Evolutionary conservation across 306 rosid genomes (phyloP), one percentile per base, ranked within the genome.

Genomic region (Corylus heterophylla): DNA sequence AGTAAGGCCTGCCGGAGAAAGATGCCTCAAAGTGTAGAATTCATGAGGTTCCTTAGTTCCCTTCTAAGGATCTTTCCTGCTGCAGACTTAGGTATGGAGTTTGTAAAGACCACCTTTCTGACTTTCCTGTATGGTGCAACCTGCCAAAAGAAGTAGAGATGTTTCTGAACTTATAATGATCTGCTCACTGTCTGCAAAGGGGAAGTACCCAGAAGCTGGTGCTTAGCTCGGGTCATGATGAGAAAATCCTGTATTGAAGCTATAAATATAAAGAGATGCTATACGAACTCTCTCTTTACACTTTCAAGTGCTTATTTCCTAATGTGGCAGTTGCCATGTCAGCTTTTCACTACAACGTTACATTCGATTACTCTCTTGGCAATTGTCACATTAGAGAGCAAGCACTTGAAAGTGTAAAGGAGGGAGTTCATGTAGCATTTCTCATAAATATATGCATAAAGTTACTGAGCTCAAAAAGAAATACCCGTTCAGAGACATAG

Each of bases 21-120:
- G 49, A 16, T 14, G 14, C 22, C 16, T 85, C 62, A 94, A 48
- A 94, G 89, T 79, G 82, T 91, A 75, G 93, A 90, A 74, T 75
- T 35, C 77, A 89, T 25, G 31, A 12, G 68, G 22, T 80, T 88
- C 67, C 45, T 69, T 8, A 92, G 92, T 61, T 89, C 86, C 82
- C 84, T 91, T 56, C 95, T 78, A 18, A 92, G 93, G 79, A 95
- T 86, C 87, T 95, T 95, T 58, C 98, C 98, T 5, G 97, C 91
- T 0, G 90, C 79, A 63, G 98, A 95, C 77, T 89, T 89, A 6
- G 98, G 98, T 74, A 95, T 84, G 73, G 84, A 78, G 78, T 83
- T 54, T 31, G 77, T 84, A 87, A 95, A 92, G 17, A 91, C 79
- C 69, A 95, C 97, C 85, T 87, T 91, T 79, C 97, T 83, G 18